A percentile compares a stretch with the other conserved stretches of the same genome.
These are phyloP conservation scores for Lactifluus echinatus DNA, from an alignment of 768 basidiomycete species.

Conservation along the genomic window DNA sequence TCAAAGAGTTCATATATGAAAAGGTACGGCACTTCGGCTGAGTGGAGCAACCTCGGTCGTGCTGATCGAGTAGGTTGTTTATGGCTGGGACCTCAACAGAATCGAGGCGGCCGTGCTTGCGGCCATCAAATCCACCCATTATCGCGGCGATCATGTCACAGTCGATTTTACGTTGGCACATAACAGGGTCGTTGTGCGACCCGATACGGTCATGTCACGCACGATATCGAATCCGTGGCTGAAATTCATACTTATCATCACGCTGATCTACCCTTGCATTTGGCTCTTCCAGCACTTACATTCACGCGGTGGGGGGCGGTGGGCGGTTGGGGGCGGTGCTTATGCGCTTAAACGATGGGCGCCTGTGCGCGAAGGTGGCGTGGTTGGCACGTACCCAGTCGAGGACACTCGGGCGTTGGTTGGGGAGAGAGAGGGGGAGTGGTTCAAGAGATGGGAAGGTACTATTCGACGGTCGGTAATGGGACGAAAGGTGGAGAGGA, in stretches of 20 bases:
- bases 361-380: neutral
- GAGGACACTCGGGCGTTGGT: constrained; percentile 33
- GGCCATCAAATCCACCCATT: constrained; percentile 33
- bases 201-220: constrained; percentile 57
- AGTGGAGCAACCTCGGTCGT: neutral
- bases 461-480: constrained; percentile 54
- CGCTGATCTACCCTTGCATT: constrained; percentile 69
- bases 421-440: constrained; percentile 65
- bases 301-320: constrained; percentile 56
- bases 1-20: constrained; percentile 57
- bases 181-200: constrained; percentile 52
- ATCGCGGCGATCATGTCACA: constrained; percentile 33
- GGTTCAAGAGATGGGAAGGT: constrained; percentile 72
- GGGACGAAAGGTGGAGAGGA: constrained; percentile 9
- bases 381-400: neutral
- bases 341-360: constrained; percentile 53
- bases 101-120: constrained; percentile 33
- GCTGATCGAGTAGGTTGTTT: constrained; percentile 35
- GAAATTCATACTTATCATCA: constrained; percentile 56
- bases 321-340: constrained; percentile 70
- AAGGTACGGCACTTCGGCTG: constrained; percentile 36
- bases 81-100: constrained; percentile 47
- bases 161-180: constrained; percentile 44
- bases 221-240: constrained; percentile 65
- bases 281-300: constrained; percentile 74